Evolutionary conservation across 2,329 filamentous ascomycete genomes (phyloP).

Genomic region (Didymella pinodella): DNA sequence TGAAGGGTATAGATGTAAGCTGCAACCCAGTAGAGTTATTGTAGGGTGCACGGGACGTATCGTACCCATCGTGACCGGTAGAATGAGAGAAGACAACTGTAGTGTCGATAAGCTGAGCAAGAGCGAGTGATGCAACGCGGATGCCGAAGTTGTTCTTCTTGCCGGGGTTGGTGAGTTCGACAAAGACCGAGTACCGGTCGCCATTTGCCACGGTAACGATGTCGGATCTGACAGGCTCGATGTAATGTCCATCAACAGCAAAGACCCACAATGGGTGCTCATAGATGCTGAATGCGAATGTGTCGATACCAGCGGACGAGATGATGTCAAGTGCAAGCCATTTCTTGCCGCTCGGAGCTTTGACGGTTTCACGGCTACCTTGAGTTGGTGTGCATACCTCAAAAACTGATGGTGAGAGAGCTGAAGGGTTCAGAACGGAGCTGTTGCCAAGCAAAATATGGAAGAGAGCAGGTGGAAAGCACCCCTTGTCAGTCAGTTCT

Average conservation of each 20-base stretch:
- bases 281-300: constrained; percentile 60
- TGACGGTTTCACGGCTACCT: constrained; percentile 56
- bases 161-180: constrained; percentile 55
- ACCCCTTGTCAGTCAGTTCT: constrained; percentile 49
- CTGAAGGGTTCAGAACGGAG: constrained; percentile 14
- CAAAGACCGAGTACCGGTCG: constrained; percentile 62
- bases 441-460: constrained; percentile 38
- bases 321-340: constrained; percentile 67
- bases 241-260: constrained; percentile 63
- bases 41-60: constrained; percentile 17
- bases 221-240: constrained; percentile 61
- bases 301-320: constrained; percentile 59
- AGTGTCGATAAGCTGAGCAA: constrained; percentile 64
- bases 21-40: constrained; percentile 4
- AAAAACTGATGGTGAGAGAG: constrained; percentile 29
- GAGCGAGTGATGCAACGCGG: constrained; percentile 59
- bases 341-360: constrained; percentile 45
- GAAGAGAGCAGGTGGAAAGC: constrained; percentile 57
- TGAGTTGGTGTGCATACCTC: constrained; percentile 58
- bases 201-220: constrained; percentile 60
- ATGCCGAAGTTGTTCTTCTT: constrained; percentile 60
- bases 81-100: constrained; percentile 57
- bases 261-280: constrained; percentile 63
- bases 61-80: constrained; percentile 38
- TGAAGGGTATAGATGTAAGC: constrained; percentile 50